Evolutionary conservation across 768 basidiomycete species (phyloP).

Genomic region (Hygrophorus pudorinus): DNA sequence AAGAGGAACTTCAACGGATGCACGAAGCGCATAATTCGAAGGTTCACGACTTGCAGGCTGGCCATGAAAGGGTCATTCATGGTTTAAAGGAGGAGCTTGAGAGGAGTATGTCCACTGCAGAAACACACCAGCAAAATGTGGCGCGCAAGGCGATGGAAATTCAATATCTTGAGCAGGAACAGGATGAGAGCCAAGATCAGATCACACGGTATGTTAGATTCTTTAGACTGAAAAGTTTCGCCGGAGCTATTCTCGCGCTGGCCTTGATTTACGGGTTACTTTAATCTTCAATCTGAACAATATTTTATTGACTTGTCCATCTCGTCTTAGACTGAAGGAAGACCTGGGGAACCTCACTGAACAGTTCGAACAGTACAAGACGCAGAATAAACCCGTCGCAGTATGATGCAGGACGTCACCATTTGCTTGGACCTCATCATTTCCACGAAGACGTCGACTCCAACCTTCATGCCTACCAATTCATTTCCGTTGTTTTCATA

Average conservation of each 20-base stretch:
- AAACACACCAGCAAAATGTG: slow-evolving; percentile 51
- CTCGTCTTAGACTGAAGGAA: slow-evolving; percentile 49
- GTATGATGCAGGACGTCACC: slow-evolving; percentile 10
- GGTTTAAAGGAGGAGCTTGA: slow-evolving; percentile 49
- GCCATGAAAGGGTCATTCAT: slow-evolving; percentile 50
- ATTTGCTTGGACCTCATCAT: slow-evolving; percentile 4
- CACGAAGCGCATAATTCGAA: slow-evolving; percentile 83
- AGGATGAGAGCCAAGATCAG: slow-evolving; percentile 66
- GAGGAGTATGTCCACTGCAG: slow-evolving; percentile 33
- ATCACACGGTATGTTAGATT: slow-evolving; percentile 69
- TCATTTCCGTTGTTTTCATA: neutral
- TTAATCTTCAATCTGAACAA: slow-evolving; percentile 38
- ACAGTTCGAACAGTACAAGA: slow-evolving; percentile 34
- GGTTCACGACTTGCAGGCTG: slow-evolving; percentile 62
- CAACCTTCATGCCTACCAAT: slow-evolving; percentile 5
- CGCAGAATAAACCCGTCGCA: slow-evolving; percentile 15
- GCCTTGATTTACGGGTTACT: slow-evolving; percentile 45
- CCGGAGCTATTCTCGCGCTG: slow-evolving; percentile 40
- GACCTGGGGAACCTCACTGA: slow-evolving; percentile 44
- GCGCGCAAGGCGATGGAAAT: slow-evolving; percentile 74
- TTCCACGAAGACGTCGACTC: slow-evolving; percentile 8
- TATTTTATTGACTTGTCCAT: slow-evolving; percentile 28
- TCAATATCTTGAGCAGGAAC: slow-evolving; percentile 66
- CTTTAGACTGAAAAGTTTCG: slow-evolving; percentile 49
- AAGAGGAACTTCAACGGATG: slow-evolving; percentile 66